These are phyloP conservation scores for Paulownia fortunei DNA, from an alignment of 257 asterid species.

Conservation along the genomic window DNA sequence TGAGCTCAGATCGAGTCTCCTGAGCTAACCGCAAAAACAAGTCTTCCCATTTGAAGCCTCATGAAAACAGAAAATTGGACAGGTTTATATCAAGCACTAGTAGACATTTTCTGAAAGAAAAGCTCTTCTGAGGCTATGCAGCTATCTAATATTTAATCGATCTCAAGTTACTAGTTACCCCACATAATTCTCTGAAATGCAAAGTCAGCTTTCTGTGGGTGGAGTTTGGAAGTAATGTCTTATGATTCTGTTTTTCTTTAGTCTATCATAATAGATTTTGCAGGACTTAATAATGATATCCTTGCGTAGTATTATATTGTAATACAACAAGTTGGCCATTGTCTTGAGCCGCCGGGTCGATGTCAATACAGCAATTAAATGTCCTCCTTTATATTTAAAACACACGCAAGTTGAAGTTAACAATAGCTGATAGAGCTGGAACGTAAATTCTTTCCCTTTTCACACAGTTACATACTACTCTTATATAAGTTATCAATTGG, in stretches of 20 bases:
- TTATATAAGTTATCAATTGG: background rate
- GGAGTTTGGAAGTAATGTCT: background rate
- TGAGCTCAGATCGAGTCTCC: background rate
- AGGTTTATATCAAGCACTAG: background rate
- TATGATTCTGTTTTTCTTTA: background rate
- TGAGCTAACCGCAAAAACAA: background rate
- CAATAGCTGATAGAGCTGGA: background rate
- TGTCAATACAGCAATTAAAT: background rate
- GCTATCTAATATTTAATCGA: background rate
- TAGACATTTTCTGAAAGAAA: background rate
- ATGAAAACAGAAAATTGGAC: background rate
- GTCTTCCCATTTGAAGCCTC: background rate
- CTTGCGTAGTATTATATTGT: background rate
- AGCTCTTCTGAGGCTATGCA: background rate
- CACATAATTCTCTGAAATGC: background rate
- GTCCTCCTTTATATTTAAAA: background rate
- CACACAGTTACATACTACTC: background rate
- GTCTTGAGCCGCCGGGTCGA: constrained; percentile 33
- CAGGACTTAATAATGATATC: background rate
- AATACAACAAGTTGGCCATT: constrained; percentile 21
- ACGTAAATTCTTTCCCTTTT: background rate
- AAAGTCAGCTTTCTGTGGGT: constrained; percentile 23
- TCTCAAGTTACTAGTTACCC: background rate
- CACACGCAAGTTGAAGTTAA: background rate
- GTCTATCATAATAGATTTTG: background rate